Percentiles rank a stretch among this genome's conserved stretches.
Conservation (phyloP, 2,329 filamentous ascomycete species). For the Spiromastix sp. region DNA sequence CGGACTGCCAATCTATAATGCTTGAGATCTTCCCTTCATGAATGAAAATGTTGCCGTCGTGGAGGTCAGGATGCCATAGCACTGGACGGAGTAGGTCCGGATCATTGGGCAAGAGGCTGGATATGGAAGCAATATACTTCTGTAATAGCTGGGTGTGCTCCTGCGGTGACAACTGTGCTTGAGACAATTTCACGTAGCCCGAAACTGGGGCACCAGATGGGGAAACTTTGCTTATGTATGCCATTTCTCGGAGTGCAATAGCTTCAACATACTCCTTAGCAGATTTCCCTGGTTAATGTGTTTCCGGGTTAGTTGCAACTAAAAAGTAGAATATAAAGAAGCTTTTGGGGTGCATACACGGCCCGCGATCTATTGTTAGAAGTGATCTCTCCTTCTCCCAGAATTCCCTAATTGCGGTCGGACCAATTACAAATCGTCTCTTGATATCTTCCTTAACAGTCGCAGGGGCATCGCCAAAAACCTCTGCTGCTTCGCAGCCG, state of each 20-base stretch:
- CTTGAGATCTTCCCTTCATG: conserved; percentile 24
- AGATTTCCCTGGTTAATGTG: no score
- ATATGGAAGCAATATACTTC: conserved; percentile 21
- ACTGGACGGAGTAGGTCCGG: conserved; percentile 16
- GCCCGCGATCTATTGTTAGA: conserved; percentile 30
- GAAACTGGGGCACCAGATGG: conserved; percentile 14
- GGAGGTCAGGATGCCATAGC: conserved; percentile 33
- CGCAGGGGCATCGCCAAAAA: conserved; percentile 1
- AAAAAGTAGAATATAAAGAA: not conserved
- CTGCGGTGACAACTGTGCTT: conserved; percentile 19
- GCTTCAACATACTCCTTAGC: conserved; percentile 22
- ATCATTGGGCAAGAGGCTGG: conserved; percentile 21
- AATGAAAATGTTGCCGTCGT: conserved; percentile 31
- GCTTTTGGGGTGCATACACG: conserved; percentile 21
- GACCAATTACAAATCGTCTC: conserved; percentile 27
- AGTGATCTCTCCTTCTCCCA: conserved; percentile 25
- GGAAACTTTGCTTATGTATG: conserved; percentile 24
- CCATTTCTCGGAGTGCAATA: conserved; percentile 23
- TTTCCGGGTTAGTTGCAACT: no score
- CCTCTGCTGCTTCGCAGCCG: not conserved
- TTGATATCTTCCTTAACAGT: conserved; percentile 21
- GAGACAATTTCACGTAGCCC: conserved; percentile 13
- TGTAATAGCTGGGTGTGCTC: conserved; percentile 24
- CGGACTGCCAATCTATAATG: conserved; percentile 35
- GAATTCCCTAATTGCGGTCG: conserved; percentile 14